phyloP scores from a whole-genome alignment of 352 stramenopile species.

The Globisporangium alternatum region DNA sequence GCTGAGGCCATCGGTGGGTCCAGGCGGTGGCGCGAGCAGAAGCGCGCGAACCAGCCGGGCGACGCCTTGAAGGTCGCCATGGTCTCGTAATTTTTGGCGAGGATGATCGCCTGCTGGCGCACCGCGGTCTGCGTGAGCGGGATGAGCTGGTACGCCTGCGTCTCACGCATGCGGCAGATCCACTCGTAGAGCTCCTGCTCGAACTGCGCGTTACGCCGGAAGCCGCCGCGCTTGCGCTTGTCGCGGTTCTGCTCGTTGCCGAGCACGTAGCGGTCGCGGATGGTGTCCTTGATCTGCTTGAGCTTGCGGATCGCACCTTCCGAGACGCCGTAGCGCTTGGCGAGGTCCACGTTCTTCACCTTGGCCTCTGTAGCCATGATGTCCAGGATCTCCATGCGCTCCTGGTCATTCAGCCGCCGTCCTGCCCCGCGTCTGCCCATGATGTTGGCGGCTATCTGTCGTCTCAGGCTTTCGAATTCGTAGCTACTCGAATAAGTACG shows the following conservation, averaged over 20 bases:
- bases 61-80: slow-evolving; percentile 87
- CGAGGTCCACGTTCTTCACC: slow-evolving; percentile 85
- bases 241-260: slow-evolving; percentile 86
- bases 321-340: slow-evolving; percentile 83
- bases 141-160: slow-evolving; percentile 78
- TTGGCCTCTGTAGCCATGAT: slow-evolving; percentile 76
- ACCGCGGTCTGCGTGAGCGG: slow-evolving; percentile 82
- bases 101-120: slow-evolving; percentile 77
- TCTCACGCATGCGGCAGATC: slow-evolving; percentile 82
- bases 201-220: slow-evolving; percentile 80
- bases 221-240: slow-evolving; percentile 83
- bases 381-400: slow-evolving; percentile 89
- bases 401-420: slow-evolving; percentile 82
- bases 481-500: slow-evolving; percentile 29
- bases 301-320: slow-evolving; percentile 87
- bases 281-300: slow-evolving; percentile 85
- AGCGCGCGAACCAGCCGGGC: slow-evolving; percentile 84
- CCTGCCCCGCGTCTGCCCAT: slow-evolving; percentile 78
- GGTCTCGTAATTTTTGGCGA: slow-evolving; percentile 82
- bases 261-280: slow-evolving; percentile 78
- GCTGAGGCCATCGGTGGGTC: slow-evolving; percentile 46
- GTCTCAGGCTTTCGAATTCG: slow-evolving; percentile 10
- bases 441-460: background rate
- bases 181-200: slow-evolving; percentile 85
- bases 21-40: slow-evolving; percentile 81